Evolutionary conservation across 2,329 filamentous ascomycete species (phyloP), one percentile per base, ranked within the genome.

Genomic region (Eurotiales sp.): DNA sequence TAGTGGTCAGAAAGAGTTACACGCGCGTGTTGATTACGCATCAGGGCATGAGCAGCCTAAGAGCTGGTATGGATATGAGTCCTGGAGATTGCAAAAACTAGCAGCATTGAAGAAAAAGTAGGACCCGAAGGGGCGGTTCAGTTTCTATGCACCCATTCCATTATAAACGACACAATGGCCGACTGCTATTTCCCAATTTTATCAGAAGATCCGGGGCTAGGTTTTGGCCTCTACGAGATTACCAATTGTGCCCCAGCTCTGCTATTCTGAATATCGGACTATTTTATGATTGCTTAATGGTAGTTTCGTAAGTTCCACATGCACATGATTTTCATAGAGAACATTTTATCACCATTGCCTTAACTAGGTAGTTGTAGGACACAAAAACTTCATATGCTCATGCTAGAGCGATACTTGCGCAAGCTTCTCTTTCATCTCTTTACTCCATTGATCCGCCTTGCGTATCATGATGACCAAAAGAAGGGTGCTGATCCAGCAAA

Each of bases 21-120:
- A 71, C 50, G 60, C 68, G 0, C 79, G 81, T 51, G 68, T 79
- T 46, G 81, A 82, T 61, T 82, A 80, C 56, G 78, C 77, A 0
- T 70, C 70, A 46, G 77, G 77, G 1, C 65, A 74, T 8, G 77
- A 81, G 64, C 59, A 61, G 1, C 58, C 64, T 0, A 50, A 63
- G 44, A 60, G 64, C 2, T 67, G 72, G 65, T 82, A 82, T 58
- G 78, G 79, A 7, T 65, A 65, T 46, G 79, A 79, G 46, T 47
- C 57, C 36, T 80, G 78, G 76, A 69, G 79, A 12, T 64, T 76
- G 56, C 60, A 72, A 47, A 72, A 68, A 46, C 63, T 82, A 57
- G 64, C 60, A 54, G 57, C 55, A 8, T 55, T 81, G 59, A 81
- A 81, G 70, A 55, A 61, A 23, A 71, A 72, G 56, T 80, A 77